Conservation (phyloP, 306 rosid species). For the Purshia tridentata region DNA sequence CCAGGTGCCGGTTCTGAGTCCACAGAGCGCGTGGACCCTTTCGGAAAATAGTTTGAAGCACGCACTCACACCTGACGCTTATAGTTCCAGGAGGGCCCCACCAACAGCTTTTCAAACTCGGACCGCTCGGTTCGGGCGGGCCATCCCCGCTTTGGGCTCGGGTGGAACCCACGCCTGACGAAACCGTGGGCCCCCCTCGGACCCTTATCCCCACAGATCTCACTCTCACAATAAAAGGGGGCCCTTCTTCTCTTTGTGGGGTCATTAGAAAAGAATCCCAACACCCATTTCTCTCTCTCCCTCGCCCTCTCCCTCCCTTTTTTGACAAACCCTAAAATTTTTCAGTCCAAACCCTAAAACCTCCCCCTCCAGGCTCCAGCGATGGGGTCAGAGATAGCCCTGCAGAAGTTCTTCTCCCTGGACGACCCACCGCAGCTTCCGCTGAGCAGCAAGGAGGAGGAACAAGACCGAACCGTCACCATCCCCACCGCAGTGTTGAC, state of each 20-base stretch:
- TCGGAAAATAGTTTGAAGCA: no score
- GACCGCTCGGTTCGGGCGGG: no score
- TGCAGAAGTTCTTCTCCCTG: constrained; percentile 37
- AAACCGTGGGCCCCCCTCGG: constrained; percentile 26
- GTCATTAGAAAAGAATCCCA: constrained; percentile 47
- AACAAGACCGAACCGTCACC: not conserved
- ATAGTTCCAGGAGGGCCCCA: no score
- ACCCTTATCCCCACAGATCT: not conserved
- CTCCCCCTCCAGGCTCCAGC: constrained; percentile 4
- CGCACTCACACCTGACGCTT: no score
- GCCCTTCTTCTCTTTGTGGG: constrained; percentile 37
- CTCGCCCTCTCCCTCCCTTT: not conserved
- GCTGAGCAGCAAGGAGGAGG: no score
- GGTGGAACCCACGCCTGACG: not conserved
- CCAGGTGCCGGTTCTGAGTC: no score
- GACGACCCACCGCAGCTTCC: constrained; percentile 20
- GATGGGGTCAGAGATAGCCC: constrained; percentile 52
- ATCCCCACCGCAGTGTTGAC: constrained; percentile 1
- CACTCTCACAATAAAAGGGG: not conserved
- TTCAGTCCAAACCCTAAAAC: constrained; percentile 47
- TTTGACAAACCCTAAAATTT: constrained; percentile 45
- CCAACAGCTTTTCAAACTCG: not conserved
- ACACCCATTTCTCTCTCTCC: constrained; percentile 6
- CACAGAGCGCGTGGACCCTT: no score
- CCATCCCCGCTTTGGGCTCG: not conserved